Percentiles rank a stretch among this genome's conserved stretches.
These are phyloP conservation scores for Nymphaea colorata DNA, from an alignment of 164 flowering plant genomes.

Conservation along the genomic window DNA sequence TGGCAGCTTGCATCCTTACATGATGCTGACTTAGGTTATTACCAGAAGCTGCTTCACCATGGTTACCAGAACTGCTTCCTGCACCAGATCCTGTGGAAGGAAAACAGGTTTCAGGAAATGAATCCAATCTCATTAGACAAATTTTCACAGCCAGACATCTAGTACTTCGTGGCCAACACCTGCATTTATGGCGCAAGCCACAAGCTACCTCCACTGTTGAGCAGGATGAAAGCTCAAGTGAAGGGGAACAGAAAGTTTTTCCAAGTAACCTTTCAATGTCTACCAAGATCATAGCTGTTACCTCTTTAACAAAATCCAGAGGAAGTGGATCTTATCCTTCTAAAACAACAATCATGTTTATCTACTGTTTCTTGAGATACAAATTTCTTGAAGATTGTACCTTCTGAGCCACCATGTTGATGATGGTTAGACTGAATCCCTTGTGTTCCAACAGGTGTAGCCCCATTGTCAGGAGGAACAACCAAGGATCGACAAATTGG, in stretches of 20 bases:
- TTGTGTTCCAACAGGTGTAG: constrained; percentile 30
- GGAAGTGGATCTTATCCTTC: no score
- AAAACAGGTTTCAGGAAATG: background rate
- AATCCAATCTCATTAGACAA: background rate
- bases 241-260: background rate
- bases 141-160: background rate
- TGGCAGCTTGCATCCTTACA: constrained; percentile 85
- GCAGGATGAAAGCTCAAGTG: background rate
- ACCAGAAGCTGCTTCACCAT: constrained; percentile 20
- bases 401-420: constrained; percentile 47
- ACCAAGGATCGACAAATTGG: constrained; percentile 97
- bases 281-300: no score
- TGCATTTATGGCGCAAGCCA: background rate
- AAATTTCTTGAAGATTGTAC: constrained; percentile 2
- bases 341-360: no score
- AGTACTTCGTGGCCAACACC: background rate
- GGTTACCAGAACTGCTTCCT: constrained; percentile 28
- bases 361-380: background rate
- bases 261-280: no score
- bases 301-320: no score
- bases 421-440: constrained; percentile 29
- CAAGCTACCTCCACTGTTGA: background rate
- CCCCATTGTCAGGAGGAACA: constrained; percentile 64
- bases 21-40: constrained; percentile 48
- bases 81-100: constrained; percentile 29